Evolutionary conservation across 78 protist species (phyloP).

Genomic region (Protostelium mycophagum): DNA sequence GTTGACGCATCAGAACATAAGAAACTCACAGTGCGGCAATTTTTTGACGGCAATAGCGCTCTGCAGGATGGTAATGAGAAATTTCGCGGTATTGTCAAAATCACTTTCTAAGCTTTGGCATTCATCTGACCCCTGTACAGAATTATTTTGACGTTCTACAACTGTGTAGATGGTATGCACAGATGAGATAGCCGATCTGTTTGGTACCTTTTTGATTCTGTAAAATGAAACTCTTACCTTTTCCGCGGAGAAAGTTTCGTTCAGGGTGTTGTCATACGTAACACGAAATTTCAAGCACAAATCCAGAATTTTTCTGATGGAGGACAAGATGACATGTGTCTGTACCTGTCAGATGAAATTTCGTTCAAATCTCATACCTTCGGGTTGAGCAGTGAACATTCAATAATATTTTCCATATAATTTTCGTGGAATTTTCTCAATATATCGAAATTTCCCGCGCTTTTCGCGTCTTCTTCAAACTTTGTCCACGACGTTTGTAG

Average conservation of each 20-base stretch:
- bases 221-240: not conserved
- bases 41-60: not conserved
- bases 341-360: too few species aligned
- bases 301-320: not conserved
- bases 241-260: not conserved
- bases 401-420: not conserved
- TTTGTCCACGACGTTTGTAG: not conserved
- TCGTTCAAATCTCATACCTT: not conserved
- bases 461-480: not conserved
- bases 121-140: not conserved
- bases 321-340: not conserved
- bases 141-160: not conserved
- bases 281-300: not conserved
- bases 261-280: too few species aligned
- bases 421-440: not conserved
- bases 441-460: not conserved
- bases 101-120: not conserved
- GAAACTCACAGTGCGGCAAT: not conserved
- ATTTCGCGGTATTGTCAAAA: not conserved
- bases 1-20: not conserved
- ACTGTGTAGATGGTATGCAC: not conserved
- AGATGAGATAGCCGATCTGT: too few species aligned
- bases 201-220: too few species aligned
- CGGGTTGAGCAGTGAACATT: not conserved
- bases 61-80: not conserved